These are phyloP conservation scores for Ogataea kodamae DNA, from an alignment of 805 yeast genomes.

Conservation along the genomic window DNA sequence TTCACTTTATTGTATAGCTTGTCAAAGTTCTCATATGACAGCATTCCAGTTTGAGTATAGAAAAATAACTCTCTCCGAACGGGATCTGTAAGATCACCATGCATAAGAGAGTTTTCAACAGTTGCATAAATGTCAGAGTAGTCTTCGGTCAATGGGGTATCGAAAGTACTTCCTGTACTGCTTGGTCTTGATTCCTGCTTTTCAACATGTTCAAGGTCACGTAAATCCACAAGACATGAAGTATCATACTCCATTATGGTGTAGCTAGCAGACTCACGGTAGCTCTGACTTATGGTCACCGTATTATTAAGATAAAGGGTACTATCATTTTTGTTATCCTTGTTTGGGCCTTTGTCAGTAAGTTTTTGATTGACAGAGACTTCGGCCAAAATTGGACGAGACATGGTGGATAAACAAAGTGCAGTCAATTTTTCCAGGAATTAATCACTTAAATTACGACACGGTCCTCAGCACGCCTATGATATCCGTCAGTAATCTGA, in stretches of 20 bases:
- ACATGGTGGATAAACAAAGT: conserved; percentile 3
- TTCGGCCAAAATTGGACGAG: conserved; percentile 3
- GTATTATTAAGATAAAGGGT: conserved; percentile 7
- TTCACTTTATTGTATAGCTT: conserved; percentile 13
- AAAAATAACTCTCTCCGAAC: conserved; percentile 18
- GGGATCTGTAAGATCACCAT: conserved; percentile 10
- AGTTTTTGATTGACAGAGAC: background rate
- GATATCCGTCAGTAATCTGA: conserved; percentile 4
- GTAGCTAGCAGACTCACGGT: conserved; percentile 3
- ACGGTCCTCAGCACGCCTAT: conserved; percentile 1
- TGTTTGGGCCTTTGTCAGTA: conserved; percentile 4
- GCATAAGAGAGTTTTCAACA: conserved; percentile 3
- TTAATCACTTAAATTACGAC: too few relatives aligned
- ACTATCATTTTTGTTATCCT: conserved; percentile 4
- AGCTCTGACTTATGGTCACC: conserved; percentile 6
- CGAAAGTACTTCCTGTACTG: conserved; percentile 7
- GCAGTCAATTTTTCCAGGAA: background rate
- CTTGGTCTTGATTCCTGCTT: conserved; percentile 5
- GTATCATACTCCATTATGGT: conserved; percentile 7
- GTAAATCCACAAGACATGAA: conserved; percentile 3
- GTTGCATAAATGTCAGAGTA: conserved; percentile 6
- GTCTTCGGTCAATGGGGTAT: conserved; percentile 5
- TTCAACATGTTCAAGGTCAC: conserved; percentile 1
- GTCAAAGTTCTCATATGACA: conserved; percentile 19
- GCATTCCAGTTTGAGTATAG: conserved; percentile 16